A percentile compares a stretch with the other conserved stretches of the same genome.
Conservation (phyloP, 1,284 basidiomycete species). For the Naganishia albida region DNA sequence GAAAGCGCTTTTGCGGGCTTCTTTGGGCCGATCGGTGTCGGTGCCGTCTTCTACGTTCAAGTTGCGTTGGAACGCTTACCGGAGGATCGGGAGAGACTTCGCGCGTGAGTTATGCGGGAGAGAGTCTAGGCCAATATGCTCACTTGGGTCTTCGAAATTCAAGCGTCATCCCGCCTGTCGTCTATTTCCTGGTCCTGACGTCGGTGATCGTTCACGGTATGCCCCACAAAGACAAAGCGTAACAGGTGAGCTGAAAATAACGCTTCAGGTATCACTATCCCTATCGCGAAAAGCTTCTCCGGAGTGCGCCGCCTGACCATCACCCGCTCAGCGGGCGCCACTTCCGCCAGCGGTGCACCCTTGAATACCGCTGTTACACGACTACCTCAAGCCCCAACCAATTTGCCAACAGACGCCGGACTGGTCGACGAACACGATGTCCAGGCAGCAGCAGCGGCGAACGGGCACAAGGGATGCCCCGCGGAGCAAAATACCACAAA, state of each 20-base stretch:
- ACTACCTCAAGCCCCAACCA: conserved; percentile 18
- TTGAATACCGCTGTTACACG: conserved; percentile 6
- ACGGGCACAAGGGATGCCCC: background rate
- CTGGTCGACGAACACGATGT: conserved; percentile 17
- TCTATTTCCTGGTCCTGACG: conserved; percentile 58
- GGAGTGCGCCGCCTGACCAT: conserved; percentile 21
- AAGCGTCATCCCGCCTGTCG: conserved; percentile 56
- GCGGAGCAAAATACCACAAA: background rate
- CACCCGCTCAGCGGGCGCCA: conserved; percentile 23
- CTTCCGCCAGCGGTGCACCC: conserved; percentile 3
- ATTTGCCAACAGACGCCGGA: conserved; percentile 12
- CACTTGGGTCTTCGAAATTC: background rate
- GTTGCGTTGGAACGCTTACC: conserved; percentile 50
- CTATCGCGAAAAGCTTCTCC: conserved; percentile 45
- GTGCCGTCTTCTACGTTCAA: conserved; percentile 56
- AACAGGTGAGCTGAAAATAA: background rate
- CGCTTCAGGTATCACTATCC: conserved; percentile 45
- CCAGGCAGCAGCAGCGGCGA: background rate
- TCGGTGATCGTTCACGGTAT: conserved; percentile 57
- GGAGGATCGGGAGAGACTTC: conserved; percentile 25
- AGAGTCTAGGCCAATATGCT: background rate
- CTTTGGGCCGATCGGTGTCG: conserved; percentile 51
- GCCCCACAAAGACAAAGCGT: background rate
- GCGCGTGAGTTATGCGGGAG: conserved; percentile 6
- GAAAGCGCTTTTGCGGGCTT: conserved; percentile 52